Percentiles rank a stretch among this genome's conserved stretches.
Evolutionary conservation across 352 stramenopile species (phyloP).

Genomic region (Phytophthora aleatoria): DNA sequence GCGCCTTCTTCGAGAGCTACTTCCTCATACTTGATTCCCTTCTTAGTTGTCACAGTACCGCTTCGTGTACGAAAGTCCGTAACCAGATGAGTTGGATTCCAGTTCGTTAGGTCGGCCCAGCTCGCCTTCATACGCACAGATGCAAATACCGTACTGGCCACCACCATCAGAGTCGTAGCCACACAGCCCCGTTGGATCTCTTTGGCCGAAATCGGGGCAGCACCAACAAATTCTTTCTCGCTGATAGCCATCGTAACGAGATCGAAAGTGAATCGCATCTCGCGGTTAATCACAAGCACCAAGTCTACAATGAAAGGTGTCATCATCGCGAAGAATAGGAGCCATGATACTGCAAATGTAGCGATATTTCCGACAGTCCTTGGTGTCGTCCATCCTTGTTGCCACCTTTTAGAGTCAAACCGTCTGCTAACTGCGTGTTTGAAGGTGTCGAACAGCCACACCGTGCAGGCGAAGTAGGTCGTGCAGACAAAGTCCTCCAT

Average conservation of each 20-base stretch:
- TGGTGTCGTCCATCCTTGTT: not conserved
- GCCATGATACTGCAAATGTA: slow-evolving; percentile 21
- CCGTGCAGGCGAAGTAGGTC: slow-evolving; percentile 22
- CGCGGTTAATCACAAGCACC: slow-evolving; percentile 38
- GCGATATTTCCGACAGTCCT: not conserved
- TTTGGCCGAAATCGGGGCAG: slow-evolving; percentile 31
- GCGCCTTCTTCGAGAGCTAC: slow-evolving; percentile 15
- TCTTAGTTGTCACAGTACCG: not conserved
- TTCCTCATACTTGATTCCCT: slow-evolving; percentile 9
- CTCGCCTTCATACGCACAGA: slow-evolving; percentile 1
- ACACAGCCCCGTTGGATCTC: slow-evolving; percentile 38
- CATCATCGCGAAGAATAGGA: slow-evolving; percentile 32
- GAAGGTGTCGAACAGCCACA: slow-evolving; percentile 25
- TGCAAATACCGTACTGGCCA: slow-evolving; percentile 13
- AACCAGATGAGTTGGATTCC: slow-evolving; percentile 21
- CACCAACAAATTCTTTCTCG: slow-evolving; percentile 39
- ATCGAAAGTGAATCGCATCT: slow-evolving; percentile 50
- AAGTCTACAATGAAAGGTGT: slow-evolving; percentile 38
- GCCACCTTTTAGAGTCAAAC: not conserved
- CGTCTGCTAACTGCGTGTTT: slow-evolving; percentile 1
- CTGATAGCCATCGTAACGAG: slow-evolving; percentile 18
- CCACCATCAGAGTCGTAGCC: slow-evolving; percentile 13
- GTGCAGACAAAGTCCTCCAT: slow-evolving; percentile 35
- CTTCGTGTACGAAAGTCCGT: not conserved
- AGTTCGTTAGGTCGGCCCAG: slow-evolving; percentile 15